Base-by-base conservation (phyloP, 108 stramenopile genomes). In the Fragilaria crotonensis region DNA sequence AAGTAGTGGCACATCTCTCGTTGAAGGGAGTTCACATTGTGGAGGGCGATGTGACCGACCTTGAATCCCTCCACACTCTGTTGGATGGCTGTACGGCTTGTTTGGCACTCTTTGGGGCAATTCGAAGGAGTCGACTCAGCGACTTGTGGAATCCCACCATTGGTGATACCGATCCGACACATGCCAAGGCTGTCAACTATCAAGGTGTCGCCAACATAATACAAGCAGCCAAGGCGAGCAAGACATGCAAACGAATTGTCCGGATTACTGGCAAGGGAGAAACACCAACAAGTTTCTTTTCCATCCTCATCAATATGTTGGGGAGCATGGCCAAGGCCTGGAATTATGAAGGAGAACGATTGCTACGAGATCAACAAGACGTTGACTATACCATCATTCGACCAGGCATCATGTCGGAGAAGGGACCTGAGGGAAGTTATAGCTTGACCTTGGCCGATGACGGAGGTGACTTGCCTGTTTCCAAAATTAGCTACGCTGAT, bases 201-300 rank as follows among this genome's bases (percentile, higher is more conserved):
- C 30, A 72, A 27, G 79, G 76, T 29, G 71, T 85, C n/a, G 50
- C 71, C 48, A 80, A 76, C 63, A 27, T 89, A 41, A 68, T 84
- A 4, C 33, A 68, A 26, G 83, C 74, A 5, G 66, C 59, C 1
- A 55, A 57, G 30, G 49, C 58, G 44, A 48, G 62, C 17, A 30
- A 25, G 27, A 48, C 61, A 33, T 75, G 78, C 48, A 68, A 68
- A 33, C 67, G 73, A 0, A 78, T 89, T 36, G 72, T 89, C 2
- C 73, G 87, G 7, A 72, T 89, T 20, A 89, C 87, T n/a, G 87
- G 87, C 4, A 85, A 85, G 57, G 87, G 83, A 25, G 87, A 89
- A 64, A 54, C 69, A 48, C 87, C 87, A 2, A 68, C 60, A 3
- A 27, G 33, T 17, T 54, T 83, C 33, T 85, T 89, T 57, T 59